Evolutionary conservation across 305 asterid species (phyloP).

Genomic region (Solanum hybrid): DNA sequence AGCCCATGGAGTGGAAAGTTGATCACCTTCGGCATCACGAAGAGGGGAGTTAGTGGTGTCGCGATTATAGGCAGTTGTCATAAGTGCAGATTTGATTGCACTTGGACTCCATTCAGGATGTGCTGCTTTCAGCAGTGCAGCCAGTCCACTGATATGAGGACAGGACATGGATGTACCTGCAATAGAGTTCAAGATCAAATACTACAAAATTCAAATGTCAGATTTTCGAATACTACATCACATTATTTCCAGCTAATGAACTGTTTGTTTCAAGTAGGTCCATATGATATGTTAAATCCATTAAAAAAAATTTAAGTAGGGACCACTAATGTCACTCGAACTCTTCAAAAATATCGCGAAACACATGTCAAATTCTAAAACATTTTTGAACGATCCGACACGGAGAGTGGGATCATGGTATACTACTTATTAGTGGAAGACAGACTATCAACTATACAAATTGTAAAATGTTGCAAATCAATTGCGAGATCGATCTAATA

Average conservation of each 20-base stretch:
- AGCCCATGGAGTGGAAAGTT: slow-evolving; percentile 54
- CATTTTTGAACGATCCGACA: background rate
- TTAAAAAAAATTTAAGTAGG: background rate
- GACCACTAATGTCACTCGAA: background rate
- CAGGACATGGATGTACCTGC: slow-evolving; percentile 46
- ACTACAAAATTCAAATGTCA: background rate
- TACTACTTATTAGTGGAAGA: background rate
- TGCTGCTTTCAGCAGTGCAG: slow-evolving; percentile 36
- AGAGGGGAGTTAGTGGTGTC: slow-evolving; percentile 63
- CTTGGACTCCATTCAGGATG: slow-evolving; percentile 43
- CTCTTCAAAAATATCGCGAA: background rate
- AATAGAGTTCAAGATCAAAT: background rate
- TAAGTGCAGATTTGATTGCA: slow-evolving; percentile 39
- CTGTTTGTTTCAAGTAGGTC: background rate
- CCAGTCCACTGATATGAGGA: slow-evolving; percentile 41
- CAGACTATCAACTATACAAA: background rate
- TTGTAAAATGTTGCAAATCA: background rate
- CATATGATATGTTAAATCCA: background rate
- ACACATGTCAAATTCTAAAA: background rate
- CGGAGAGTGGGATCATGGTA: background rate
- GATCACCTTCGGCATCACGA: slow-evolving; percentile 46
- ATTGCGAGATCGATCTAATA: background rate
- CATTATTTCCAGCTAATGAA: background rate
- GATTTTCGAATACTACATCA: background rate
- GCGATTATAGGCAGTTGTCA: slow-evolving; percentile 33